phyloP scores from a whole-genome alignment of 176 grass and related monocot genomes.

The Eleusine indica region DNA sequence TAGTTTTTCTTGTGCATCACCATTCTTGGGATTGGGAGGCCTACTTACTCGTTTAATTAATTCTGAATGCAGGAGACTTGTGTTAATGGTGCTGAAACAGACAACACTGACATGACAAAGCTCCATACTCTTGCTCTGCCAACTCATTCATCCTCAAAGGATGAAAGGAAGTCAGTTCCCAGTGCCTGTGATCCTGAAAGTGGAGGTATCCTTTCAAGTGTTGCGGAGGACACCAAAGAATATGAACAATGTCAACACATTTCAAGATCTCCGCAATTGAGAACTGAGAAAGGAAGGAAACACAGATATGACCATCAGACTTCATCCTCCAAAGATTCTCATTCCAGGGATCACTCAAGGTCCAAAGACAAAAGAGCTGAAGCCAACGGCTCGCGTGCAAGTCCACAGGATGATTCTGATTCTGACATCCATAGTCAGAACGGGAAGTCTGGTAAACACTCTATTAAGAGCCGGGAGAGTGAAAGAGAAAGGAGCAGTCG shows the following conservation, averaged over 20 bases:
- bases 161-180: conserved; percentile 11
- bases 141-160: conserved; percentile 17
- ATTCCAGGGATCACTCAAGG: conserved; percentile 49
- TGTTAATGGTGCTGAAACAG: not conserved
- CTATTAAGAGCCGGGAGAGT: conserved; percentile 14
- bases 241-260: conserved; percentile 19
- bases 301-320: conserved; percentile 25
- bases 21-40: not conserved
- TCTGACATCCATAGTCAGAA: conserved; percentile 35
- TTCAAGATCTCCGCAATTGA: conserved; percentile 33
- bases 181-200: not conserved
- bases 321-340: conserved; percentile 18
- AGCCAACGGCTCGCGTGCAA: conserved; percentile 36
- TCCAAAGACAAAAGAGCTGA: conserved; percentile 30
- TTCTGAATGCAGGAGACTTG: conserved; percentile 19
- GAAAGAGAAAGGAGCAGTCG: conserved; percentile 55
- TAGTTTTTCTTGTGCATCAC: conserved; percentile 24
- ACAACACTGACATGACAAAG: not conserved
- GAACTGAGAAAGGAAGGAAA: conserved; percentile 39
- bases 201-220: conserved; percentile 26
- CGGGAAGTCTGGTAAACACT: conserved; percentile 37
- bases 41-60: not conserved
- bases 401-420: conserved; percentile 43
- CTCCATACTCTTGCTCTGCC: not conserved
- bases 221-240: conserved; percentile 14